A percentile compares a stretch with the other conserved stretches of the same genome.
phyloP scores from a whole-genome alignment of 257 asterid genomes.

The Solanum habrochaites region DNA sequence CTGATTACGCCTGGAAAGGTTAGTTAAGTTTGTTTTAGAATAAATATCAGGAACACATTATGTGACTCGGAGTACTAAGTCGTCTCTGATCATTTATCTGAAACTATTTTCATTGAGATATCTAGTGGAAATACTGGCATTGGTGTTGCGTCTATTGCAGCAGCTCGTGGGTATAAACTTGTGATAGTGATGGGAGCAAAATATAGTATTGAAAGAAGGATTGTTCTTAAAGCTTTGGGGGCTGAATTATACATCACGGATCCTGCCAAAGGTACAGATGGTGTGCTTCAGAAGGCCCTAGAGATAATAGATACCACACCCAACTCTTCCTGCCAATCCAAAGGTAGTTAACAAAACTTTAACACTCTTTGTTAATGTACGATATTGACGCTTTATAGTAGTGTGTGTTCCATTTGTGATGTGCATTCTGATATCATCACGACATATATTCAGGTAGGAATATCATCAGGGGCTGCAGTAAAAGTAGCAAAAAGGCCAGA shows the following conservation, averaged over 20 bases:
- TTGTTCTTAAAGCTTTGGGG: conserved; percentile 32
- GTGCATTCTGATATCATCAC: background rate
- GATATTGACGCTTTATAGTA: no score
- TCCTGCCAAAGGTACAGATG: conserved; percentile 20
- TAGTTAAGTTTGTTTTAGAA: background rate
- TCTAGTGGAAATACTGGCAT: conserved; percentile 41
- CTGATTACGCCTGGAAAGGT: conserved; percentile 38
- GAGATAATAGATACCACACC: conserved; percentile 22
- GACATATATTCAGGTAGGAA: conserved; percentile 29
- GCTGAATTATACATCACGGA: conserved; percentile 23
- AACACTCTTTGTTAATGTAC: no score
- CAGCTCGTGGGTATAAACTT: conserved; percentile 29
- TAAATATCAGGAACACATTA: background rate
- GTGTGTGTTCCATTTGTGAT: background rate
- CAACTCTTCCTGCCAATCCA: conserved; percentile 28
- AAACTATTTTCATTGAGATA: conserved; percentile 8
- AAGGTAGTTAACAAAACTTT: conserved; percentile 14
- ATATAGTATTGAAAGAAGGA: conserved; percentile 27
- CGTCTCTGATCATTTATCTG: background rate
- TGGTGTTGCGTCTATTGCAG: conserved; percentile 37
- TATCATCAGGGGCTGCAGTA: conserved; percentile 53
- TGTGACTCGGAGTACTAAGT: background rate
- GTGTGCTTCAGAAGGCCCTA: conserved; percentile 9
- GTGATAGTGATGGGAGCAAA: conserved; percentile 17
- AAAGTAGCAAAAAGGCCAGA: conserved; percentile 38